Percentiles rank a stretch among this genome's conserved stretches.
phyloP scores from a whole-genome alignment of 345 rosid genomes.

The Sisymbrium irio region DNA sequence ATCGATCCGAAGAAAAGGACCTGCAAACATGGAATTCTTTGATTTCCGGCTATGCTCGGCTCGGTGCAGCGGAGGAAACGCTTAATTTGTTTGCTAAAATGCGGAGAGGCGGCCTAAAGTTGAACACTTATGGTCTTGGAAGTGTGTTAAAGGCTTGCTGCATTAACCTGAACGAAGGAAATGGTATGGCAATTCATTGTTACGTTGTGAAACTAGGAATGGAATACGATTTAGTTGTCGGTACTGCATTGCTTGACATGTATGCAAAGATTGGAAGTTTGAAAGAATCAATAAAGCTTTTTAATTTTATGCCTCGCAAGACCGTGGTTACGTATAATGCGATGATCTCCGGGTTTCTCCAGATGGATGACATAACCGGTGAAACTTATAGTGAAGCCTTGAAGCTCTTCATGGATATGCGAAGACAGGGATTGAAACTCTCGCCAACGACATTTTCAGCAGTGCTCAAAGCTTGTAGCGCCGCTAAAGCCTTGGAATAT shows the following conservation, averaged over 20 bases:
- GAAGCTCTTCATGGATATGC: conserved; percentile 44
- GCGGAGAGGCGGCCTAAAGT: conserved; percentile 39
- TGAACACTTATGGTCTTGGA: conserved; percentile 44
- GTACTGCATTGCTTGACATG: conserved; percentile 56
- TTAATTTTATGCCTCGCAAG: conserved; percentile 37
- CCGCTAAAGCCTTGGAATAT: conserved; percentile 33
- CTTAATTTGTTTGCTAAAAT: conserved; percentile 39
- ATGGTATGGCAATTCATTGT: conserved; percentile 48
- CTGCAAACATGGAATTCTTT: conserved; percentile 51
- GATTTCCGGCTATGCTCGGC: conserved; percentile 47
- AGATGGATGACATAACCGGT: conserved; percentile 22
- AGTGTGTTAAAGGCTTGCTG: conserved; percentile 51
- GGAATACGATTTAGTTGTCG: conserved; percentile 43
- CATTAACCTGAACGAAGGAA: conserved; percentile 21
- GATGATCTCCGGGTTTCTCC: conserved; percentile 48
- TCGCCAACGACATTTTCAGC: conserved; percentile 49
- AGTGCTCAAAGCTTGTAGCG: conserved; percentile 47
- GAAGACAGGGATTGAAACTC: conserved; percentile 40
- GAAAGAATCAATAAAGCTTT: conserved; percentile 35
- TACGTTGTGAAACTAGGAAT: conserved; percentile 41
- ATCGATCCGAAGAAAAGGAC: conserved; percentile 40
- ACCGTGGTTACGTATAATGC: conserved; percentile 56
- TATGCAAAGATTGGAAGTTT: conserved; percentile 45
- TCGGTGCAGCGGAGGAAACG: conserved; percentile 39
- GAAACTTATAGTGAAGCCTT: conserved; percentile 40